Evolutionary conservation across 164 flowering plant genomes (phyloP).

Genomic region (Vitis rupestris): DNA sequence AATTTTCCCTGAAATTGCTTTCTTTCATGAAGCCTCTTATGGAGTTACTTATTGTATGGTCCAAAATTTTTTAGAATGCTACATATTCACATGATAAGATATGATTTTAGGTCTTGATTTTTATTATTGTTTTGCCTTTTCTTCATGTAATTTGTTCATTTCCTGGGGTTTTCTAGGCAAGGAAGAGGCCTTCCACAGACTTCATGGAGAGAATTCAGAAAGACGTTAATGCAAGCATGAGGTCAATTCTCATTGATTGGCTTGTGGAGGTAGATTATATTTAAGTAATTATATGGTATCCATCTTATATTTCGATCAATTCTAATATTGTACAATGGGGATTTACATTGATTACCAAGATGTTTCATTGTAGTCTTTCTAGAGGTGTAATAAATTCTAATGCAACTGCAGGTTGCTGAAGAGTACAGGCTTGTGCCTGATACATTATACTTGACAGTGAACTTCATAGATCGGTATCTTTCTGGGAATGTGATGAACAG

Average conservation of each 20-base stretch:
- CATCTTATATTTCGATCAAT: background rate
- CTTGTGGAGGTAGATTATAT: conserved; percentile 78
- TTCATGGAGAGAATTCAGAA: conserved; percentile 88
- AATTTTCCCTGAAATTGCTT: no score
- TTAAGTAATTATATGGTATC: background rate
- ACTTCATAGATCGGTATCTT: conserved; percentile 91
- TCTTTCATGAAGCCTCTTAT: background rate
- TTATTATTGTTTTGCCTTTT: no score
- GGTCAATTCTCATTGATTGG: conserved; percentile 91
- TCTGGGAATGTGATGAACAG: conserved; percentile 81
- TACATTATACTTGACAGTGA: conserved; percentile 85
- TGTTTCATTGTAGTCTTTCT: background rate
- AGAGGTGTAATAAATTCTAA: background rate
- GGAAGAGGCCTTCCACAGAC: conserved; percentile 85
- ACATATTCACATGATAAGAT: background rate
- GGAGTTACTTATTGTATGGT: background rate
- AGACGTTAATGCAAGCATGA: conserved; percentile 89
- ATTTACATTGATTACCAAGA: no score
- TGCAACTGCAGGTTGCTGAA: conserved; percentile 73
- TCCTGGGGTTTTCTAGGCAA: conserved; percentile 35
- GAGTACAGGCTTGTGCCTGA: conserved; percentile 97
- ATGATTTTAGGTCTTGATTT: background rate
- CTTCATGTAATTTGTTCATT: background rate
- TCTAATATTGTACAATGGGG: no score
- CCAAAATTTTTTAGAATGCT: background rate